Base-by-base conservation (phyloP, 1,284 basidiomycete species). In the Rugosomyces carneus region DNA sequence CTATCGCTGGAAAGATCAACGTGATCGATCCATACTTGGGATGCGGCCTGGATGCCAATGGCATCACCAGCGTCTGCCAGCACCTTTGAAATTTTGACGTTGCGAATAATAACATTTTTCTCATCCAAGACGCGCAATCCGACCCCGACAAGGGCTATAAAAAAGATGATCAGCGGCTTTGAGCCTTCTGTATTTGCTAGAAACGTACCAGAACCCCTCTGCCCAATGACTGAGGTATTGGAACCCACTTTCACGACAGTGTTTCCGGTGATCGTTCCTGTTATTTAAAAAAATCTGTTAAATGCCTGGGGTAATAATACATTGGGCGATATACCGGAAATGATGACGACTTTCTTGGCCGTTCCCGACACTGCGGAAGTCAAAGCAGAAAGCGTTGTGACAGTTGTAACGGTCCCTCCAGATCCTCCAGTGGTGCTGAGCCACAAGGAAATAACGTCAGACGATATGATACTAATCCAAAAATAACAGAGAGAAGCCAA, bases 11-110 rank as follows among this genome's bases (percentile, higher is more conserved):
- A 70, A 42, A 73, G 61, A 55, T 73, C 72, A 43, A 63, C 57
- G 47, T 74, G 71, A 58, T 74, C 72, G 40, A 73, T 48, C 72
- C 71, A 75, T 16, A 75, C 70, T 52, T 70, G 63, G 47, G 56
- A 59, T n/a, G 73, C 51, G n/a, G 58, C 56, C 53, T 73, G 70
- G 37, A 73, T 62, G 29, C 68, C 71, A 44, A 72, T 62, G 27
- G 67, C 67, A 54, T 73, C 70, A 36, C 71, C 71, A 44, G 64
- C 66, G 1, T 49, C 51, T 15, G 71, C 70, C 0, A 73, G 56
- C 21, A 75, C 72, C 57, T 74, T 74, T 32, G 69, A 69, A 47
- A 75, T 68, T 56, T 71, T 73, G 55, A 75, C 54, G 54, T 75
- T 75, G 26, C 73, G 67, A 50, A 74, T 66, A 54, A 75, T 75